These are phyloP conservation scores for Cladosporium phlei DNA, from an alignment of 2,329 filamentous ascomycete species.

Conservation along the genomic window DNA sequence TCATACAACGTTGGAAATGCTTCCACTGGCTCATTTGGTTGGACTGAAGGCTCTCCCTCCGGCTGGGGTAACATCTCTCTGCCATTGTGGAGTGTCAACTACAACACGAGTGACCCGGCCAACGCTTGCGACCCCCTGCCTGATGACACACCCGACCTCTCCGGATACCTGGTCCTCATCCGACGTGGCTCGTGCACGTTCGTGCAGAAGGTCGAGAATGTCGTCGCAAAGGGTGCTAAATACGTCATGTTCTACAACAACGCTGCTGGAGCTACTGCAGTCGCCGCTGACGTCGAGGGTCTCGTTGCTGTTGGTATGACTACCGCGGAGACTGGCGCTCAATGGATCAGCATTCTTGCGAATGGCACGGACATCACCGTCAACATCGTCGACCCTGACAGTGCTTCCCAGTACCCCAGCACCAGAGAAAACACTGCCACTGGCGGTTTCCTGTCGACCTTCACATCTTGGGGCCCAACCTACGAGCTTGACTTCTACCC, in stretches of 20 bases:
- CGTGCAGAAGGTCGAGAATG: conserved; percentile 50
- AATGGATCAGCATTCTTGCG: conserved; percentile 19
- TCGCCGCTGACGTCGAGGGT: conserved; percentile 17
- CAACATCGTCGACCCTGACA: conserved; percentile 22
- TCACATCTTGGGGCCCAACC: conserved; percentile 58
- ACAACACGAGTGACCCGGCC: conserved; percentile 45
- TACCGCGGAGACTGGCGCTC: conserved; percentile 22
- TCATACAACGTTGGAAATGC: conserved; percentile 31
- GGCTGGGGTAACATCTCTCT: conserved; percentile 34
- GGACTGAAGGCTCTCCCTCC: conserved; percentile 32
- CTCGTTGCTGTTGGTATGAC: conserved; percentile 23
- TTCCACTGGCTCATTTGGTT: conserved; percentile 32
- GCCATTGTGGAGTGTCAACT: conserved; percentile 37
- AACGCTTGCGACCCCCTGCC: conserved; percentile 53
- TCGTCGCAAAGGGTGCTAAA: conserved; percentile 52
- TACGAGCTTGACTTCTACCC: conserved; percentile 56
- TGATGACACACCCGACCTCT: conserved; percentile 53
- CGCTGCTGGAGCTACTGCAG: conserved; percentile 17
- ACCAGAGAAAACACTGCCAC: conserved; percentile 24
- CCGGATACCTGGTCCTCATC: conserved; percentile 55
- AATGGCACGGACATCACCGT: conserved; percentile 18
- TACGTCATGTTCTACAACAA: conserved; percentile 61
- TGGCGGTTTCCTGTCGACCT: conserved; percentile 51
- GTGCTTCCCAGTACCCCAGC: conserved; percentile 15
- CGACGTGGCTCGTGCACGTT: conserved; percentile 57